Evolutionary conservation across 371 early-diverging fungal species (phyloP), one percentile per base, ranked within the genome.

Genomic region (Mucor indicus): DNA sequence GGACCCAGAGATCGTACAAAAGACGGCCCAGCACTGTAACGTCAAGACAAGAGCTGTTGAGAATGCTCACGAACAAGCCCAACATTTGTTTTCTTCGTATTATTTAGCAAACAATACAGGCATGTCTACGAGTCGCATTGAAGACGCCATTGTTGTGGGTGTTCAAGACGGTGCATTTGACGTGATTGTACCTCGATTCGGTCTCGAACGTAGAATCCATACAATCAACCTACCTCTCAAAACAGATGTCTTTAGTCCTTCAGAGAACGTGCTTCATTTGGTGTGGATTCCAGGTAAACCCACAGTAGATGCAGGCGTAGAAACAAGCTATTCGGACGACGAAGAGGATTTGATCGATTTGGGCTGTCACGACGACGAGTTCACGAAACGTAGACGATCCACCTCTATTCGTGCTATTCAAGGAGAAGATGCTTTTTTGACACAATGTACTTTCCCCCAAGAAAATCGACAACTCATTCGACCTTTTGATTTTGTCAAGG

Each of bases 11-110:
- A 45, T 48, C 6, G 53, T 79, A 11, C 71, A 74, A 30, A 67
- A 62, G 24, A 75, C 72, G 16, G 84, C 90, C 2, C 74, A 73
- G 11, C 78, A 69, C 13, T 90, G 91, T 64, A 90, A 92, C 45
- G 62, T 69, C 12, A 75, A 80, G 25, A 86, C 86, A 44, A 73
- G 79, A 21, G 67, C 77, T 1, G 62, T 80, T 15, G 75, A 82
- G 25, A 75, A 76, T 52, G 92, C 92, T 0, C 75, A 87, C 53
- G 87, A 88, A 24, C 86, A 87, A 38, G 77, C 83, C n/a, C 70
- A 77, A 24, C 72, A 78, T 16, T 65, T 92, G 20, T 89, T 78
- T 55, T 63, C 86, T 25, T 76, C 77, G 15, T 73, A 67, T 32
- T 86, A 80, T 49, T 60, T 81, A 3, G 46, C 54, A 4, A 43